Conservation (phyloP, 2,329 filamentous ascomycete genomes). For the Diaporthe eres region DNA sequence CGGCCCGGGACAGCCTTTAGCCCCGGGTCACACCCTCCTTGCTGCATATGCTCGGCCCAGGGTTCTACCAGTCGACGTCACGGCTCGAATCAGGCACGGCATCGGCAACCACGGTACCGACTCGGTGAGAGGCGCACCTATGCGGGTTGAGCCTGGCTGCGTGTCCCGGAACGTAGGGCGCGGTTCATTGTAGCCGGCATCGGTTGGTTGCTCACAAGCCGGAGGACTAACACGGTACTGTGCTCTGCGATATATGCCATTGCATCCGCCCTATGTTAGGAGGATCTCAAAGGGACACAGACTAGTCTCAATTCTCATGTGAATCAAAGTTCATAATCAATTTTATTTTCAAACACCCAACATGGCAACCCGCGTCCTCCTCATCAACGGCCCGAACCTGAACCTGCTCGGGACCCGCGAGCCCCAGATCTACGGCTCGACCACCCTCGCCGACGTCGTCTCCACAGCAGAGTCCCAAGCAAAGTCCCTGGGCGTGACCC, state of each 20-base stretch:
- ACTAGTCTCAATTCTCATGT: background rate
- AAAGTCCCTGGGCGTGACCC: constrained; percentile 57
- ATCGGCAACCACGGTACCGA: constrained; percentile 1
- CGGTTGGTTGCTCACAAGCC: background rate
- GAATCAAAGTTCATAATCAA: background rate
- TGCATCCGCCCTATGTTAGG: background rate
- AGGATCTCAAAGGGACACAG: background rate
- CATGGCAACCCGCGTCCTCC: constrained; percentile 68
- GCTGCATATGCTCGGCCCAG: background rate
- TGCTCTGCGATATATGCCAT: constrained; percentile 8
- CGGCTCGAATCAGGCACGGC: constrained; percentile 20
- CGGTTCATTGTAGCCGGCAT: constrained; percentile 3
- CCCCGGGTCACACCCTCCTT: background rate
- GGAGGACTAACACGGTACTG: background rate
- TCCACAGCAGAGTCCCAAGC: constrained; percentile 64
- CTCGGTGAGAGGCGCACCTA: background rate
- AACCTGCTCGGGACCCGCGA: constrained; percentile 84
- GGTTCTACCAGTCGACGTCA: constrained; percentile 21
- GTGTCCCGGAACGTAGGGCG: background rate
- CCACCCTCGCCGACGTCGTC: constrained; percentile 76
- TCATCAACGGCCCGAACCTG: constrained; percentile 87
- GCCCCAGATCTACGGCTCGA: constrained; percentile 79
- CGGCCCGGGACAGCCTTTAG: constrained; percentile 22
- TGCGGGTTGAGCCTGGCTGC: background rate
- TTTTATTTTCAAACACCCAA: constrained; percentile 24